phyloP scores from a whole-genome alignment of 1,284 basidiomycete genomes.

The Rhodotorula sp. region DNA sequence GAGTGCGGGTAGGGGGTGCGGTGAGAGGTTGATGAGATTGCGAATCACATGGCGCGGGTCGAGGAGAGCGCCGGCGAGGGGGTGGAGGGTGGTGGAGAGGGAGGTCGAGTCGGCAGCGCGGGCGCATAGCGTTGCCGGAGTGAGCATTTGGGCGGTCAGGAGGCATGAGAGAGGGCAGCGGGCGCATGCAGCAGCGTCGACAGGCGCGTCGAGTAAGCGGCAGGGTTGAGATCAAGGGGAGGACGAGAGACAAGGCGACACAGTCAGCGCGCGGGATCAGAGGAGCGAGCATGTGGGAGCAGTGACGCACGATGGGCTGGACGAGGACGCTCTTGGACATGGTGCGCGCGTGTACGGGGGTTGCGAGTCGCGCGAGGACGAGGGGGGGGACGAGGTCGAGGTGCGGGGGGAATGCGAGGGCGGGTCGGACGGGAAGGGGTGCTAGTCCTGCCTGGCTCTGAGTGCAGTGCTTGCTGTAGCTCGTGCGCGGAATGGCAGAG shows the following conservation, averaged over 20 bases:
- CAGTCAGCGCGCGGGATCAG: background rate
- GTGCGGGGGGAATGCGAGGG: background rate
- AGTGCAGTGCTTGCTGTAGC: no score
- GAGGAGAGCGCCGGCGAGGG: background rate
- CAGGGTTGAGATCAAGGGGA: slow-evolving; percentile 41
- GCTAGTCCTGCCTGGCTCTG: no score
- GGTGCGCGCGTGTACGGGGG: no score
- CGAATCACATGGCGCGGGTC: background rate
- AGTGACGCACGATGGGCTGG: slow-evolving; percentile 81
- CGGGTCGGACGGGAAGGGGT: no score
- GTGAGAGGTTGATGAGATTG: accelerated
- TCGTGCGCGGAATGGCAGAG: no score
- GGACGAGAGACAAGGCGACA: background rate
- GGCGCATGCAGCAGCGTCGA: no score
- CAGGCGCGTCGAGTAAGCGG: slow-evolving; percentile 19
- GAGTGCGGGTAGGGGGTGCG: background rate
- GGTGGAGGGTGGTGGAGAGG: no score
- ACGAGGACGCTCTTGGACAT: slow-evolving; percentile 74
- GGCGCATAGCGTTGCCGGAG: no score
- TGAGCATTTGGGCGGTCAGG: no score
- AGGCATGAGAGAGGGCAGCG: no score
- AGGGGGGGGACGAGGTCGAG: background rate
- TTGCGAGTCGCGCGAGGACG: background rate
- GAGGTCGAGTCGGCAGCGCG: no score
- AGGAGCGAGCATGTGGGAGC: background rate